Conservation (phyloP, 768 basidiomycete genomes). For the Trametes coccinea region DNA sequence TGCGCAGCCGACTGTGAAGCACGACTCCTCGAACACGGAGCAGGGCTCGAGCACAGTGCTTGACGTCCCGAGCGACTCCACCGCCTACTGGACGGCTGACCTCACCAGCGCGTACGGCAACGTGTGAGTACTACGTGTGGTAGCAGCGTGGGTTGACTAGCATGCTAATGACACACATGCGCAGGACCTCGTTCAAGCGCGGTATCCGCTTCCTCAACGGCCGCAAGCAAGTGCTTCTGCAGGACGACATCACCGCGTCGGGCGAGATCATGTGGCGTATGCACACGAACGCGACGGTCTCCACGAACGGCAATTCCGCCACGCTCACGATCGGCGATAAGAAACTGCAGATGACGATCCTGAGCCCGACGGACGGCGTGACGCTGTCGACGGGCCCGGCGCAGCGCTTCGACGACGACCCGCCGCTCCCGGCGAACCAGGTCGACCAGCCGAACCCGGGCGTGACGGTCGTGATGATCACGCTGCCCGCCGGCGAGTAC, state of each 20-base stretch:
- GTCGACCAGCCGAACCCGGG: conserved; percentile 75
- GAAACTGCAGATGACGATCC: conserved; percentile 62
- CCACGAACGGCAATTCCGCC: conserved; percentile 60
- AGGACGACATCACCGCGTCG: conserved; percentile 79
- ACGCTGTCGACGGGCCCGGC: conserved; percentile 58
- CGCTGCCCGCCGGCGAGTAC: conserved; percentile 61
- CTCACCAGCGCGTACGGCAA: conserved; percentile 73
- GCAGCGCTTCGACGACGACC: conserved; percentile 59
- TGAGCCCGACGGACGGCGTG: conserved; percentile 67
- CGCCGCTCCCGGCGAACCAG: conserved; percentile 53
- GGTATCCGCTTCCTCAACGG: conserved; percentile 82
- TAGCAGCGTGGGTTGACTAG: neutral
- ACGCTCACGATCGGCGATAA: conserved; percentile 72
- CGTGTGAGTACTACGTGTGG: conserved; percentile 48
- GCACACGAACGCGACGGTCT: conserved; percentile 91
- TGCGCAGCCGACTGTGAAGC: conserved; percentile 55
- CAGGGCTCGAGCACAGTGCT: conserved; percentile 90
- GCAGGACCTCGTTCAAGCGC: conserved; percentile 73
- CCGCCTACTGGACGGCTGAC: conserved; percentile 78
- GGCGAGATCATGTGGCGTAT: conserved; percentile 80
- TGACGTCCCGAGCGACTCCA: conserved; percentile 60
- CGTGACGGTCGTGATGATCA: conserved; percentile 81
- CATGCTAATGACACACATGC: conserved; percentile 15
- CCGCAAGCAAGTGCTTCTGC: conserved; percentile 85
- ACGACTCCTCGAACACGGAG: conserved; percentile 48